Base-by-base conservation (phyloP, 2,329 filamentous ascomycete genomes). In the Scedosporium dehoogii region DNA sequence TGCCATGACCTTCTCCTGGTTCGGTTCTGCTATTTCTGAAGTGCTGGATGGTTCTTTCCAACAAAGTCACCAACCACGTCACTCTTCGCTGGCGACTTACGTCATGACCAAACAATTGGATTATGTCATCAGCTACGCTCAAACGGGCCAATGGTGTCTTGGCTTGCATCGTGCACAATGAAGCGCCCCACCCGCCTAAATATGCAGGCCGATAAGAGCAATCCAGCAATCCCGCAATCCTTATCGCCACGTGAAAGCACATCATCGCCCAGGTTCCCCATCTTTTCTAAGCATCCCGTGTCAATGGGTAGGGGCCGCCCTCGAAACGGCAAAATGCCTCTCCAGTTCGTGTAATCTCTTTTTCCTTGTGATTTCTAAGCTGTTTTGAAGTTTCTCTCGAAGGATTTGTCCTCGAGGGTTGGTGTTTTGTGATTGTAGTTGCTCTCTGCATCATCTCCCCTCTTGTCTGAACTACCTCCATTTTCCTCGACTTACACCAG, bases 211-310 rank as follows among this genome's bases (percentile, higher is more conserved):
- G 18, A 21, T 27, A 56, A 21, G 21, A 56, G 51, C 16, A 27
- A 58, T 41, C 33, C 33, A 56, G 51, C 16, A 27, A 58, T 41
- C 33, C 33, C 14, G 23, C 14, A 0, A 48, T 25, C 29, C 53
- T 48, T 51, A 53, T 61, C 58, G 25, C 27, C 62, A 64, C 62
- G 62, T 64, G 62, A 62, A 64, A 64, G 55, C 62, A 62, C 62
- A 38, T 59, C 62, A 64, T 62, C 55, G 25, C 33, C 27, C 7
- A 53, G 14, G 27, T 41, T 58, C 56, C 38, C 56, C 56, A 58
- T 58, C 29, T 41, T 55, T 55, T 55, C 23, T 18, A 48, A 48
- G 44, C 44, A 48, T 48, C 44, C 44, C 44, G 44, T 12, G n/a
- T 55, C 6, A 27, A 23, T 12, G 12, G 12, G 23, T 16, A 14